phyloP scores from a whole-genome alignment of 2,329 filamentous ascomycete species.

The Didymella glomerata region DNA sequence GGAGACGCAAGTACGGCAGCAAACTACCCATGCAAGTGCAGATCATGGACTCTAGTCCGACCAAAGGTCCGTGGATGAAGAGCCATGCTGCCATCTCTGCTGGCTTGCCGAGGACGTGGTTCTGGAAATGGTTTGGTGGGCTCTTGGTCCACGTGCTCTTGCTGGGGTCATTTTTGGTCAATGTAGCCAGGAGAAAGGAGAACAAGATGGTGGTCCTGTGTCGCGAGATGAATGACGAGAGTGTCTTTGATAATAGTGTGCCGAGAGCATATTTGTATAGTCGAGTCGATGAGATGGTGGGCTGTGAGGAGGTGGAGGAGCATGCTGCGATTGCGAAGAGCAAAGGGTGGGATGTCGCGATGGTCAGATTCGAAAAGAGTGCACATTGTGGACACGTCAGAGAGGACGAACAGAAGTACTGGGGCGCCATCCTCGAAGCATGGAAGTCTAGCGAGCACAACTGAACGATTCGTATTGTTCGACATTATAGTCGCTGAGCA shows the following conservation, averaged over 20 bases:
- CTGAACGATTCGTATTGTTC: background rate
- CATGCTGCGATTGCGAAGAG: conserved; percentile 60
- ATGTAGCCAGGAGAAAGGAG: conserved; percentile 29
- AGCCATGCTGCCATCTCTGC: conserved; percentile 43
- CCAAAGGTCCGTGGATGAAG: conserved; percentile 43
- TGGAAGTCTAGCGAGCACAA: conserved; percentile 37
- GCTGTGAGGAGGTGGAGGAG: conserved; percentile 63
- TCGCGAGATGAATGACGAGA: conserved; percentile 42
- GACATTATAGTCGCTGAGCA: conserved; percentile 46
- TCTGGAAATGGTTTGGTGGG: conserved; percentile 41
- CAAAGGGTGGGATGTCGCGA: conserved; percentile 60
- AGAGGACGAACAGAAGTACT: conserved; percentile 66
- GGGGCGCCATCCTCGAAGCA: conserved; percentile 53
- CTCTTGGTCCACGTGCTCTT: conserved; percentile 42
- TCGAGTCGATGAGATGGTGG: conserved; percentile 65
- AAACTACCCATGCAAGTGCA: conserved; percentile 42
- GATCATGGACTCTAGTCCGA: conserved; percentile 48
- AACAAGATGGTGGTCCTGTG: conserved; percentile 41
- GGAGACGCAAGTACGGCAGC: conserved; percentile 30
- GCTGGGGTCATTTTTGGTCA: conserved; percentile 30
- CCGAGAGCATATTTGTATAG: conserved; percentile 67
- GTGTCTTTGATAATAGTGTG: conserved; percentile 43
- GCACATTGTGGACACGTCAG: conserved; percentile 70
- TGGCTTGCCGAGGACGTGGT: conserved; percentile 35
- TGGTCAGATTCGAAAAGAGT: conserved; percentile 65